Evolutionary conservation across 345 rosid species (phyloP), one percentile per base, ranked within the genome.

Genomic region (Orychophragmus violaceus): DNA sequence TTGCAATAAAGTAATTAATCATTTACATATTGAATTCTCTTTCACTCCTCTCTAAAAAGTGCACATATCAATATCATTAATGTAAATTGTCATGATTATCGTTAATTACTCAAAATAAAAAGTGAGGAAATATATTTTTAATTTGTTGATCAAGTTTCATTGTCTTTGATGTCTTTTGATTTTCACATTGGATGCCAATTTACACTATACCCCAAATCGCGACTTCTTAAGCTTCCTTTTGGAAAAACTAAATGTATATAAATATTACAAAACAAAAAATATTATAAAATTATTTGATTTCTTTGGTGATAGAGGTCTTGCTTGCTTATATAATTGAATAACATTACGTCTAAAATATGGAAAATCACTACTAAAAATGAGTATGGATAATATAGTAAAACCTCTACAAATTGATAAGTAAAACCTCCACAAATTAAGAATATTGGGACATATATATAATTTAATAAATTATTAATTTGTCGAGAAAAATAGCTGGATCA

Each of bases 191-290:
- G 77, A 73, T 73, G 50, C 77, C 66, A n/a, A 18, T 17, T 48
- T 73, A 74, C 77, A 60, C 64, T 42, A 48, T 23, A 60, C 49
- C 77, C 77, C 67, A 67, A 59, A 74, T 67, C 68, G 72, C 77
- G 77, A 74, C 76, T 66, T 74, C 72, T 74, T 74, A 66, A 68
- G 74, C 39, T 68, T 61, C 52, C 73, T 68, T 74, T 74, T 53
- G 52, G 52, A 67, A 74, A 52, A 60, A 68, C 77, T 60, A 29
- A 64, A 50, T 33, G 50, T 35, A 59, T 72, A 63, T 3, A 36
- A n/a, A n/a, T 1, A 22, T 19, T 28, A 6, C 2, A 1, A 30
- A 11, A 17, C 3, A 3, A 18, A 18, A 44, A 45, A 44, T 8
- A 17, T 8, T 45, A 18, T 45, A 48, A 48, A 41, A 16, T 2